Percentiles rank a stretch among this genome's conserved stretches.
These are phyloP conservation scores for Phytophthora hybrid DNA, from an alignment of 352 stramenopile genomes.

Conservation along the genomic window DNA sequence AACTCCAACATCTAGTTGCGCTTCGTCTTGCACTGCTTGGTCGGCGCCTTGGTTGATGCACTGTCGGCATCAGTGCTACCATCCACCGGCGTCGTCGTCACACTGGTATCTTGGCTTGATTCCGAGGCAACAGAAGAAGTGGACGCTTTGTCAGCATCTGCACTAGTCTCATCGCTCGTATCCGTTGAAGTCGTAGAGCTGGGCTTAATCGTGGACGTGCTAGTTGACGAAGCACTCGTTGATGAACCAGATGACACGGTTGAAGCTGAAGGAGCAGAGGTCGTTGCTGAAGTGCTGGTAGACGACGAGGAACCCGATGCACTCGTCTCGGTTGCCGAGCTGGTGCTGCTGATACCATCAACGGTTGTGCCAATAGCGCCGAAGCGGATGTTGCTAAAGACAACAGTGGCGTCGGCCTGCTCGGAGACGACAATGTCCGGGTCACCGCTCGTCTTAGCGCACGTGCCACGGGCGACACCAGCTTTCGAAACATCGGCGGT, in stretches of 20 bases:
- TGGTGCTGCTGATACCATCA: constrained; percentile 25
- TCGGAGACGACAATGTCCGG: constrained; percentile 52
- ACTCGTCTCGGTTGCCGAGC: constrained; percentile 2
- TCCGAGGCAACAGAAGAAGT: constrained; percentile 2
- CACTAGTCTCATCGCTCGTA: background rate
- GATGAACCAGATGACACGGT: background rate
- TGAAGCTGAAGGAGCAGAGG: background rate
- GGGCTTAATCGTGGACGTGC: background rate
- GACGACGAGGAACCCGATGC: constrained; percentile 5
- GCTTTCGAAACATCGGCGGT: constrained; percentile 39
- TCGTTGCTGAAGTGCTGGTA: background rate
- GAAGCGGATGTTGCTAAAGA: constrained; percentile 51
- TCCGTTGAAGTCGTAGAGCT: background rate
- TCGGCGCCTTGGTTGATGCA: constrained; percentile 2
- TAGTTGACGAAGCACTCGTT: background rate
- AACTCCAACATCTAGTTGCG: constrained; percentile 7
- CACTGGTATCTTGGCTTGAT: background rate
- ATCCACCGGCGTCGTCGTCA: constrained; percentile 1
- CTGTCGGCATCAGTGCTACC: background rate
- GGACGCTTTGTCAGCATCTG: background rate
- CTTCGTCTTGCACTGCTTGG: constrained; percentile 16
- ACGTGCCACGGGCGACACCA: constrained; percentile 60
- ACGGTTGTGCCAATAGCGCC: constrained; percentile 65
- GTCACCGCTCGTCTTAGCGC: constrained; percentile 45
- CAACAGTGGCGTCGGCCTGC: constrained; percentile 53